Conservation (phyloP, 148 eudicot species). For the Rhododendron molle region DNA sequence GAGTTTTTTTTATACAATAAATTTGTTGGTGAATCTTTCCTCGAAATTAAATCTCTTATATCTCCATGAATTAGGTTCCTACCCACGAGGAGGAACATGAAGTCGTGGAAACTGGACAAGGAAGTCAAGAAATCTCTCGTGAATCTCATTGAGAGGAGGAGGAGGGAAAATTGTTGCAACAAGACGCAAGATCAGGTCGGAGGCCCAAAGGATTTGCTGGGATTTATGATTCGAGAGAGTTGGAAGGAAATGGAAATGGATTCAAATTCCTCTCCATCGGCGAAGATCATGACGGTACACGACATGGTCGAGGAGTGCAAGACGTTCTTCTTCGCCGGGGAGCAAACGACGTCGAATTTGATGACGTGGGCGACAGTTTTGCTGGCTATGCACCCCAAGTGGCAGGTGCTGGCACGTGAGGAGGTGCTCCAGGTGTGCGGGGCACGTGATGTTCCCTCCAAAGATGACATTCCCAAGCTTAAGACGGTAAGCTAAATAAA, state of each 20-base stretch:
- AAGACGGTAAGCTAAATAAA: constrained; percentile 48
- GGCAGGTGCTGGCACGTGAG: constrained; percentile 96
- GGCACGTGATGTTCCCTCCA: constrained; percentile 84
- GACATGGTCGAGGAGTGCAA: constrained; percentile 97
- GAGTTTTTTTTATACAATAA: too few species aligned
- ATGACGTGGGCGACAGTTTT: constrained; percentile 90
- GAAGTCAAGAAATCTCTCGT: constrained; percentile 63
- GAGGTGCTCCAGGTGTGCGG: constrained; percentile 78
- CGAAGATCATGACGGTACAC: constrained; percentile 49
- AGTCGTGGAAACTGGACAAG: constrained; percentile 73
- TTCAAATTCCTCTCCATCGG: constrained; percentile 7
- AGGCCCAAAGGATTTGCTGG: constrained; percentile 67
- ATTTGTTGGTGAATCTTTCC: too few species aligned
- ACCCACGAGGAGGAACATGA: constrained; percentile 68
- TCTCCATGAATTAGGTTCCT: constrained; percentile 39
- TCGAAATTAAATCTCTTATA: not conserved
- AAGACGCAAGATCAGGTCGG: constrained; percentile 14
- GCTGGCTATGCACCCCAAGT: constrained; percentile 85
- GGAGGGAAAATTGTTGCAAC: constrained; percentile 29
- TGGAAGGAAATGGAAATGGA: constrained; percentile 21
- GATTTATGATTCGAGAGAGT: constrained; percentile 80
- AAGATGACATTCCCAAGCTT: constrained; percentile 78
- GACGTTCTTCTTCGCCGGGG: constrained; percentile 93
- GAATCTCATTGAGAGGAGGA: constrained; percentile 45
- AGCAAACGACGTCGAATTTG: constrained; percentile 89